These are phyloP conservation scores for Polytrichum formosum DNA, from an alignment of 225 moss, liverwort and hornwort genomes.

Conservation along the genomic window DNA sequence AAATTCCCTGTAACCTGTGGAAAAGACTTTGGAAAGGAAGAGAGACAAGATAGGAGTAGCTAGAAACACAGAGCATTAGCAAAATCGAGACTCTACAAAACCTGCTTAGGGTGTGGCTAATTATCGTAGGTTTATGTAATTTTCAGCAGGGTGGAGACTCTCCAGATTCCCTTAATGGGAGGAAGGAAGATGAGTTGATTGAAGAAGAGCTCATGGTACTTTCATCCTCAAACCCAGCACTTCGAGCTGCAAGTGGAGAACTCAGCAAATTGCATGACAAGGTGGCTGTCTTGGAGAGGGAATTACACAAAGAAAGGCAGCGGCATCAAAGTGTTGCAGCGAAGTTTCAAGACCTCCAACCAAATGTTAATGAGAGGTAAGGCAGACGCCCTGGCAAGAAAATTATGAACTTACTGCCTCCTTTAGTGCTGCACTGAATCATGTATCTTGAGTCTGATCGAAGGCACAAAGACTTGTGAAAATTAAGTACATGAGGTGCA, in stretches of 20 bases:
- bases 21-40: too few species aligned
- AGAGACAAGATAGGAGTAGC: too few species aligned
- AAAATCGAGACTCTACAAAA: too few species aligned
- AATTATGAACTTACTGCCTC: neutral
- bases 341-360: constrained; percentile 58
- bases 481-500: neutral
- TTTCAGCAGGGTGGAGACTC: constrained; percentile 34
- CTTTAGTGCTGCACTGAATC: neutral
- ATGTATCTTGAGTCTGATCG: too few species aligned
- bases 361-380: constrained; percentile 22
- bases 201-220: constrained; percentile 69
- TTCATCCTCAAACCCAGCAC: constrained; percentile 55
- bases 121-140: neutral
- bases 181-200: constrained; percentile 60
- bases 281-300: constrained; percentile 61
- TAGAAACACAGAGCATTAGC: too few species aligned
- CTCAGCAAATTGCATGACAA: constrained; percentile 61
- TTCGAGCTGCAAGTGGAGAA: constrained; percentile 64
- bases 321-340: constrained; percentile 48
- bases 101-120: too few species aligned
- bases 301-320: constrained; percentile 65
- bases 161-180: constrained; percentile 12
- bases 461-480: too few species aligned
- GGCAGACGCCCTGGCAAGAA: neutral
- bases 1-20: too few species aligned